Evolutionary conservation across 139 green algal species (phyloP), one percentile per base, ranked within the genome.

Genomic region (Parachlorella kessleri): DNA sequence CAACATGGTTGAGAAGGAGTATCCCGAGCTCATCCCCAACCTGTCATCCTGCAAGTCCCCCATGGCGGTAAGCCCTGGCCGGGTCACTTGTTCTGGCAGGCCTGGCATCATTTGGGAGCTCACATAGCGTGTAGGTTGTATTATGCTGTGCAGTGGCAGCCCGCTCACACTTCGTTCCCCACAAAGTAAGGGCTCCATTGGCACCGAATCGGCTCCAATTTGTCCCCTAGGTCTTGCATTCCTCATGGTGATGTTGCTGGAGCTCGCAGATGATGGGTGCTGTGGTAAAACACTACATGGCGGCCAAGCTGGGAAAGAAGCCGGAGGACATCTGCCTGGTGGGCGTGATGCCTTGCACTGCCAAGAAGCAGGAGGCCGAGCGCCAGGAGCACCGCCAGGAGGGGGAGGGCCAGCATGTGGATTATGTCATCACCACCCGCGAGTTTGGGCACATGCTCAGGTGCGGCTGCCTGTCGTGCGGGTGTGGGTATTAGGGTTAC

Each of bases 21-120:
- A 90, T 78, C 90, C 90, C 1, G 90, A 94, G 76, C 82, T 94
- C 37, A 91, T 94, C 37, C 88, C 88, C n/a, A 85, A 93, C 86
- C 77, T 94, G n/a, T 92, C 86, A 1, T 82, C 85, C 36, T 93
- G 85, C 83, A 91, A 90, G 80, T 86, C 73, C 9, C 90, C 83
- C 23, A 87, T 89, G 75, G 38, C 36, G 68, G 35, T 55, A n/a
- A n/a, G n/a, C n/a, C n/a, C n/a, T n/a, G n/a, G n/a, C n/a, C n/a
- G n/a, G n/a, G n/a, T n/a, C n/a, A n/a, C n/a, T n/a, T n/a, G n/a
- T n/a, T n/a, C n/a, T n/a, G n/a, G n/a, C n/a, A n/a, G n/a, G n/a
- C n/a, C n/a, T n/a, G n/a, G n/a, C n/a, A n/a, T n/a, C n/a, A n/a
- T n/a, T n/a, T n/a, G n/a, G n/a, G n/a, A n/a, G n/a, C n/a, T n/a